phyloP scores from a whole-genome alignment of 768 basidiomycete species.

The Agrocybe pediades region DNA sequence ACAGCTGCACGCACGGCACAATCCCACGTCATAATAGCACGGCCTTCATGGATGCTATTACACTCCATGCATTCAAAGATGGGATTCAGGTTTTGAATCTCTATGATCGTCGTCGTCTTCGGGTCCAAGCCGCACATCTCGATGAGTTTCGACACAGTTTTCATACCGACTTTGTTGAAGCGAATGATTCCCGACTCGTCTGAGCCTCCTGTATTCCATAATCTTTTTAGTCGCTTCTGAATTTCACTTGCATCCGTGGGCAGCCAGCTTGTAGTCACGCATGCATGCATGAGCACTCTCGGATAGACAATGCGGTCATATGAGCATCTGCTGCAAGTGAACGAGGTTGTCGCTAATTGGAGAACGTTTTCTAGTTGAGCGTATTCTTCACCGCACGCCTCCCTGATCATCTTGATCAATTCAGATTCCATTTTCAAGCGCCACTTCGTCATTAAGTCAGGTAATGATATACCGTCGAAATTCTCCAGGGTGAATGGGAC shows the following conservation, averaged over 20 bases:
- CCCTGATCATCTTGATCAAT: too few relatives aligned
- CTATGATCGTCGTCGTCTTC: conserved; percentile 16
- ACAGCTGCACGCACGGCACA: too few relatives aligned
- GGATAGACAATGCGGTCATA: not conserved
- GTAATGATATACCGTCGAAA: too few relatives aligned
- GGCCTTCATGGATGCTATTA: conserved; percentile 11
- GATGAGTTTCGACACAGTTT: not conserved
- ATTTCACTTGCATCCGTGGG: not conserved
- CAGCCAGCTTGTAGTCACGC: not conserved
- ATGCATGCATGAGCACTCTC: not conserved
- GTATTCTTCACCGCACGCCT: too few relatives aligned
- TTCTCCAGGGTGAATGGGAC: too few relatives aligned
- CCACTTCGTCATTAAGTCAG: too few relatives aligned
- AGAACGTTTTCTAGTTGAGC: not conserved
- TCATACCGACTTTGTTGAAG: not conserved
- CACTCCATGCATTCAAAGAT: conserved; percentile 28
- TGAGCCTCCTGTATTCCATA: not conserved
- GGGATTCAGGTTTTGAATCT: conserved; percentile 22
- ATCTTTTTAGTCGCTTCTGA: not conserved
- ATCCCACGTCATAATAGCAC: conserved; percentile 26
- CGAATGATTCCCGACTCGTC: not conserved
- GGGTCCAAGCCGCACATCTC: conserved; percentile 23
- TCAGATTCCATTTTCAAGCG: too few relatives aligned
- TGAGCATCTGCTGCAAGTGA: not conserved
- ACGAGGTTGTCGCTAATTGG: not conserved